Base-by-base conservation (phyloP, 352 stramenopile species). In the Globisporangium yorkense region DNA sequence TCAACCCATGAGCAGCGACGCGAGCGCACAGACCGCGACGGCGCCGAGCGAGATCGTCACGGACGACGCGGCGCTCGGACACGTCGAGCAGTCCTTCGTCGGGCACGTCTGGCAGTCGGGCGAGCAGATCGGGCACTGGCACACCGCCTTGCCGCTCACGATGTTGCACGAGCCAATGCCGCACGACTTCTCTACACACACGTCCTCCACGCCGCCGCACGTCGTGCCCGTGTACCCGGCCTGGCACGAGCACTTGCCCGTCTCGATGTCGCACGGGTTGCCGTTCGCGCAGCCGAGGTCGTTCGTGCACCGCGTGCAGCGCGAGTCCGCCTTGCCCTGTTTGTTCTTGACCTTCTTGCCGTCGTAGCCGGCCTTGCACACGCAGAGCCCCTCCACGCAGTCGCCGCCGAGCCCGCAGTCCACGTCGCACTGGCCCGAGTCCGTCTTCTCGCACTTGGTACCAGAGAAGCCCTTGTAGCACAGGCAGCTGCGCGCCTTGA, bases 401-500 rank as follows among this genome's bases (percentile, higher is more conserved):
- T 75, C 70, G 29, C 72, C 74, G 12, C 74, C 74, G 20, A 67
- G 27, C 18, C 74, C 74, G 46, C 74, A 84, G 65, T 84, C 74
- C 9, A 84, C 74, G 43, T 84, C 74, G 49, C 74, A 84, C 45
- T 68, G 63, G n/a, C 59, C 74, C 29, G 62, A 71, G 9, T 65
- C 63, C 7, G 74, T 71, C 37, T 75, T 68, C 60, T 84, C 62
- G 56, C 74, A 84, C 62, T 79, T 76, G 31, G 66, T 57, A 13
- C 74, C 74, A 0, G 51, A 55, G 51, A 62, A 84, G 43, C 74
- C 74, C 21, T 64, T 56, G 65, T 82, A 66, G 50, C 78, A 89
- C 55, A 82, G 75, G 59, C 78, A 89, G 33, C 50, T 65, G 33
- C 77, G 77, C 47, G 61, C 72, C 35, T 55, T 77, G 50, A 87